Evolutionary conservation across 176 grass and related monocot genomes (phyloP).

Genomic region (Oryza nivara): DNA sequence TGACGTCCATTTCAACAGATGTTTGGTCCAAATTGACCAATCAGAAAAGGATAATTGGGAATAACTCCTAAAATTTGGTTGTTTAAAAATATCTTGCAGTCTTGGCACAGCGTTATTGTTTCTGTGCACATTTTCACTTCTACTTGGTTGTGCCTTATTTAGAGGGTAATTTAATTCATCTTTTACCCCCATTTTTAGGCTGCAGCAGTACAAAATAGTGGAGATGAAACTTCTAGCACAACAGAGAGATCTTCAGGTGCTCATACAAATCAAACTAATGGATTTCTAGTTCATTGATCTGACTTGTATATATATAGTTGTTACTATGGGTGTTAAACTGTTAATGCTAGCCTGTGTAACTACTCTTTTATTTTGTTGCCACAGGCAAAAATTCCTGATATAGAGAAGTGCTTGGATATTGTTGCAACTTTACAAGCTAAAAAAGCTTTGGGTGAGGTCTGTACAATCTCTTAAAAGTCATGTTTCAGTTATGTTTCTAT

Average conservation of each 20-base stretch:
- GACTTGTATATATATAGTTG: background rate
- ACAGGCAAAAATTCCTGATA: slow-evolving; percentile 99
- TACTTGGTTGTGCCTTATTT: slow-evolving; percentile 2
- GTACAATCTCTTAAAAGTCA: slow-evolving; percentile 37
- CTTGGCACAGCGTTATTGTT: background rate
- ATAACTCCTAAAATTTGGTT: background rate
- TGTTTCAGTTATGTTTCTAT: background rate
- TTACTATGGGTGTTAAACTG: background rate
- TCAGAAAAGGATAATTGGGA: background rate
- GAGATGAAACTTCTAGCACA: slow-evolving; percentile 99
- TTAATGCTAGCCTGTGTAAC: slow-evolving; percentile 23
- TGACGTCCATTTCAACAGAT: background rate
- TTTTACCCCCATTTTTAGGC: slow-evolving; percentile 41
- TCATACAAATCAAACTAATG: background rate
- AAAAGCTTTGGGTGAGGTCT: slow-evolving; percentile 78
- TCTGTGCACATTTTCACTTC: background rate
- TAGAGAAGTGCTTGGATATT: slow-evolving; percentile 91
- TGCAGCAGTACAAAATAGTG: slow-evolving; percentile 94
- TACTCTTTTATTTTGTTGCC: slow-evolving; percentile 32
- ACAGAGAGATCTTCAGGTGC: slow-evolving; percentile 96
- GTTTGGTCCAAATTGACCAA: background rate
- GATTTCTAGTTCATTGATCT: background rate
- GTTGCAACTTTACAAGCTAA: slow-evolving; percentile 75
- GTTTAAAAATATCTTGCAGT: background rate
- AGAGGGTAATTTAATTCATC: slow-evolving; percentile 22